Evolutionary conservation across 345 rosid genomes (phyloP).

Genomic region (Pelargonium nanum): DNA sequence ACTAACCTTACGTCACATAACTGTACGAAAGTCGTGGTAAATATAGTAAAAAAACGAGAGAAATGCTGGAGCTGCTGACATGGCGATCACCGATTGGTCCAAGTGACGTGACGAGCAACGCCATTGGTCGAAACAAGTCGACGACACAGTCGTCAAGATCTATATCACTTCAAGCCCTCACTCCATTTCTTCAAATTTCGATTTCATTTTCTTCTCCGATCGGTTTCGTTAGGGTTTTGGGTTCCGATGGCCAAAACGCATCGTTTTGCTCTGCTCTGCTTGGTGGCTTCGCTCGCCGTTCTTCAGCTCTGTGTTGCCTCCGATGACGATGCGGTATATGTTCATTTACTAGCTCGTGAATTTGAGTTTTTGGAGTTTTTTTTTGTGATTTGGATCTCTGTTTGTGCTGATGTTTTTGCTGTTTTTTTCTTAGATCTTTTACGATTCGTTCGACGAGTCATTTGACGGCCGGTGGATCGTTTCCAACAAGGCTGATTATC

Average conservation of each 20-base stretch:
- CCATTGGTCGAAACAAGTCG: constrained; percentile 30
- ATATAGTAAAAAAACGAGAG: neutral
- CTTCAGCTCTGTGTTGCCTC: constrained; percentile 35
- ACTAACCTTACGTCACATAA: too few relatives aligned
- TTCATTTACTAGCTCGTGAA: neutral
- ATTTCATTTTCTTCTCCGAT: neutral
- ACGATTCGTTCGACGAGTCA: constrained; percentile 24
- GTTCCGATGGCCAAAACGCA: constrained; percentile 29
- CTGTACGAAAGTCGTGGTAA: too few relatives aligned
- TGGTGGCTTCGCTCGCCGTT: constrained; percentile 36
- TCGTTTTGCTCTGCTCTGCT: constrained; percentile 30
- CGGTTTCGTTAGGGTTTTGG: constrained; percentile 10
- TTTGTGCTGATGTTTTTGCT: constrained; percentile 4
- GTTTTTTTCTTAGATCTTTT: constrained; percentile 14
- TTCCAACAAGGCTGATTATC: constrained; percentile 20
- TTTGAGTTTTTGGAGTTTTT: neutral
- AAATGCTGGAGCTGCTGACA: constrained; percentile 10
- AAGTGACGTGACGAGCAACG: constrained; percentile 18
- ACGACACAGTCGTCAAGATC: constrained; percentile 13
- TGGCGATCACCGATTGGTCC: constrained; percentile 14
- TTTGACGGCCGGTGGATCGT: constrained; percentile 26
- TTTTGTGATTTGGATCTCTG: neutral
- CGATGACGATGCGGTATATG: constrained; percentile 26
- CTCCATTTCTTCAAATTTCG: neutral
- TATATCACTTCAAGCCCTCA: constrained; percentile 4